These are phyloP conservation scores for Neofusicoccum ribis DNA, from an alignment of 2,329 filamentous ascomycete species.

Conservation along the genomic window DNA sequence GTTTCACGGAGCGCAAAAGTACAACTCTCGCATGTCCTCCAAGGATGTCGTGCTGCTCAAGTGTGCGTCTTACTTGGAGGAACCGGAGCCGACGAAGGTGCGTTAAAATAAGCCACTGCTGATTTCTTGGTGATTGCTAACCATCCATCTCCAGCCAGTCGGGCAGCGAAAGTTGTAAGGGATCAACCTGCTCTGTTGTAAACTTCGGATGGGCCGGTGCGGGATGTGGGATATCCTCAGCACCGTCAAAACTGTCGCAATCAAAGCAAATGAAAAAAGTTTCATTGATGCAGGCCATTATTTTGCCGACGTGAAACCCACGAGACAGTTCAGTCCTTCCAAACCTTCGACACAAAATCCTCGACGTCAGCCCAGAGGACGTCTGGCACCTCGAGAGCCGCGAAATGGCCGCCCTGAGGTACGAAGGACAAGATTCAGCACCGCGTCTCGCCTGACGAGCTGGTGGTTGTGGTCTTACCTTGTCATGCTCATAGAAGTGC, in stretches of 20 bases:
- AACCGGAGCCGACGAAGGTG: neutral
- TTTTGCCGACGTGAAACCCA: too few species aligned
- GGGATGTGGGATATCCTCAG: too few species aligned
- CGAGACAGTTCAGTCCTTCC: neutral
- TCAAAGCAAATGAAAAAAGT: neutral
- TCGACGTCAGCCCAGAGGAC: neutral
- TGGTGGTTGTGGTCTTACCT: constrained; percentile 21
- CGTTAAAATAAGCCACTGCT: neutral
- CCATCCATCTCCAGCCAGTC: neutral
- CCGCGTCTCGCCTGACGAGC: too few species aligned
- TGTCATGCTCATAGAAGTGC: neutral
- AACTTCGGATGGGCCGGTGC: neutral
- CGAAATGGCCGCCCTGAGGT: neutral
- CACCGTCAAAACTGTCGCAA: too few species aligned
- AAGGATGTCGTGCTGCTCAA: constrained; percentile 8
- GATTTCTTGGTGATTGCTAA: neutral
- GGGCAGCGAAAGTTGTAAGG: neutral
- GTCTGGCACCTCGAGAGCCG: neutral
- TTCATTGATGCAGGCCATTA: neutral
- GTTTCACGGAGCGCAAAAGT: constrained; percentile 21
- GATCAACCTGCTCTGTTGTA: neutral
- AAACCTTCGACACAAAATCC: neutral
- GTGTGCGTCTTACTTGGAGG: constrained; percentile 1
- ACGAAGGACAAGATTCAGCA: neutral
- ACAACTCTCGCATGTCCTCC: constrained; percentile 9